Percentiles rank a stretch among this genome's conserved stretches.
Conservation (phyloP, 805 yeast species). For the Maudiozyma bulderi region DNA sequence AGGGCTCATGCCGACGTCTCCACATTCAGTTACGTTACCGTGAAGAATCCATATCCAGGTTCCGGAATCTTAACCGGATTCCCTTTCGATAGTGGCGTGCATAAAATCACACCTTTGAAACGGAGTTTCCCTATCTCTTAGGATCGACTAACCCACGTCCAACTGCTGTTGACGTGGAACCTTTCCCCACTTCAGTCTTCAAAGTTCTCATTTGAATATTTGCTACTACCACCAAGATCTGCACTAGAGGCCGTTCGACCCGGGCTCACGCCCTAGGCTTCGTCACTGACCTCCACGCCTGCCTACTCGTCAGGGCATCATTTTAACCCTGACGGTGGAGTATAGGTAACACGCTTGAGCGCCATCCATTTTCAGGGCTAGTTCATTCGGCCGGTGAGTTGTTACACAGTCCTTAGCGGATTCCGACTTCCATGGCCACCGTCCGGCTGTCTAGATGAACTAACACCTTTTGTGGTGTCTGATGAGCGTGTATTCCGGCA, state of each 20-base stretch:
- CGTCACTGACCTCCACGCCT: constrained; percentile 36
- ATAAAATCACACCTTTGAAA: constrained; percentile 29
- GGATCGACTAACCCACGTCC: constrained; percentile 37
- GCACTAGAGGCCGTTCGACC: constrained; percentile 36
- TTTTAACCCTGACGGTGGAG: constrained; percentile 32
- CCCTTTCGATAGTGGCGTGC: constrained; percentile 33
- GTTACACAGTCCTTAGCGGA: constrained; percentile 46
- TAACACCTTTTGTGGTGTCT: constrained; percentile 39
- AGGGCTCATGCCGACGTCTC: constrained; percentile 29
- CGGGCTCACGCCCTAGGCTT: constrained; percentile 34
- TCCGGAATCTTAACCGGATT: constrained; percentile 37
- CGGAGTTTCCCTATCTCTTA: constrained; percentile 35
- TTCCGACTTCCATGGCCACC: constrained; percentile 45
- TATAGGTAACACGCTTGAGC: constrained; percentile 34
- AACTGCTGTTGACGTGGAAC: constrained; percentile 36
- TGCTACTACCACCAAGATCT: constrained; percentile 37
- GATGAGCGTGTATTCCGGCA: constrained; percentile 37
- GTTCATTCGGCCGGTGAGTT: constrained; percentile 45
- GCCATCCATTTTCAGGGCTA: constrained; percentile 34
- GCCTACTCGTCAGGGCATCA: constrained; percentile 35
- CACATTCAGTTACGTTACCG: constrained; percentile 35
- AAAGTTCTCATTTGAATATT: constrained; percentile 35
- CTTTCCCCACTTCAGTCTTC: constrained; percentile 37
- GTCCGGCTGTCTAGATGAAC: constrained; percentile 41
- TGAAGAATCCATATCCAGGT: constrained; percentile 36